Evolutionary conservation across 176 grass and related monocot species (phyloP).

Genomic region (Bonia amplexicaulis): DNA sequence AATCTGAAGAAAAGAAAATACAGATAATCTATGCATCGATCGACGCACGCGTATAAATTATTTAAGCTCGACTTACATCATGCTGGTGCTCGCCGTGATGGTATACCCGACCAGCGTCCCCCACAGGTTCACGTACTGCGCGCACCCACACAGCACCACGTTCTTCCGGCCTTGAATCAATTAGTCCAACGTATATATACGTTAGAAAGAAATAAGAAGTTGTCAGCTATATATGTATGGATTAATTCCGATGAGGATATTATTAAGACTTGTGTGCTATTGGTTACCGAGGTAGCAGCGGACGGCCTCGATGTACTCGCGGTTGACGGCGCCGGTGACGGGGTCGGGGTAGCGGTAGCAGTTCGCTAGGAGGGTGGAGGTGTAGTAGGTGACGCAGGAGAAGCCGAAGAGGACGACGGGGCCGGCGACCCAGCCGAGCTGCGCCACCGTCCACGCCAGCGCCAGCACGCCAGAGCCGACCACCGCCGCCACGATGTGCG

Average conservation of each 20-base stretch:
- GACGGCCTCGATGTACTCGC: conserved; percentile 81
- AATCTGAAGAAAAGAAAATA: not conserved
- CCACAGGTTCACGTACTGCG: conserved; percentile 96
- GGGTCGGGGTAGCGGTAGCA: conserved; percentile 94
- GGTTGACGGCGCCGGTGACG: conserved; percentile 56
- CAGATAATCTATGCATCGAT: no score
- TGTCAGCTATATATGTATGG: no score
- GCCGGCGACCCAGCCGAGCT: conserved; percentile 76
- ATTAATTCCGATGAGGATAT: no score
- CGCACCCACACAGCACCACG: conserved; percentile 77
- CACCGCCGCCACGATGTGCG: conserved; percentile 88
- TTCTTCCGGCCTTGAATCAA: conserved; percentile 43
- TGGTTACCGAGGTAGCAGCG: conserved; percentile 71
- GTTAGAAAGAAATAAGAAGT: no score
- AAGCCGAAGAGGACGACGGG: conserved; percentile 70
- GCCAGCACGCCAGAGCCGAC: conserved; percentile 86
- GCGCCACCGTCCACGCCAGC: conserved; percentile 90
- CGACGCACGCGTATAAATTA: no score
- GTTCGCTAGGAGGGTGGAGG: conserved; percentile 73
- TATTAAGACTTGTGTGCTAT: no score
- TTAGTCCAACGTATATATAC: not conserved
- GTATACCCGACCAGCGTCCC: conserved; percentile 94
- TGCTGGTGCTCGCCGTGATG: conserved; percentile 90
- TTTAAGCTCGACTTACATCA: conserved; percentile 55
- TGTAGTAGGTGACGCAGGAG: conserved; percentile 91